A percentile compares a stretch with the other conserved stretches of the same genome.
Evolutionary conservation across 2,329 filamentous ascomycete genomes (phyloP).

Genomic region (Cladophialophora psammophila): DNA sequence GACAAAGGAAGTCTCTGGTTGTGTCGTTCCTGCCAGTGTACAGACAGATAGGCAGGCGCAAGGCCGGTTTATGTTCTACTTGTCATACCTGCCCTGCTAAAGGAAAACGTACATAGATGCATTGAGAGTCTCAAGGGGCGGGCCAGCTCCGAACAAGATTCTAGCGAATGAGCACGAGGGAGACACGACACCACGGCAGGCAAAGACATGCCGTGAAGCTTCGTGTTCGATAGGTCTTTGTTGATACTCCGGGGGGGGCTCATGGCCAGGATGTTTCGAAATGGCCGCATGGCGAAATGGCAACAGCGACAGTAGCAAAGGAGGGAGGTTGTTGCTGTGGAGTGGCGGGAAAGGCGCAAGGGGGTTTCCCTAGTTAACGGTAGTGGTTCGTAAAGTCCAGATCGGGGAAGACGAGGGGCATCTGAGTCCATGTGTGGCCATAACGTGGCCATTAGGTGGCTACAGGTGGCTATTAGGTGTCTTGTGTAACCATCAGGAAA

Average conservation of each 20-base stretch:
- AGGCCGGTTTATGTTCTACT: conserved; percentile 28
- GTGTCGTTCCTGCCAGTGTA: conserved; percentile 8
- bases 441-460: not conserved
- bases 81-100: conserved; percentile 30
- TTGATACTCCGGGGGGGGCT: not conserved
- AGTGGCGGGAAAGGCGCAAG: not conserved
- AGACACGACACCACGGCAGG: conserved; percentile 5
- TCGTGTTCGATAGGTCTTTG: not conserved
- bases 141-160: conserved; percentile 8
- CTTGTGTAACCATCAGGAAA: not conserved
- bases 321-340: not conserved
- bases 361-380: not conserved
- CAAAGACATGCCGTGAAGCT: conserved; percentile 2
- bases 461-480: not conserved
- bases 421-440: not conserved
- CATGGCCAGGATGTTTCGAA: not conserved
- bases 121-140: conserved; percentile 8
- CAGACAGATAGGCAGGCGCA: conserved; percentile 15
- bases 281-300: not conserved
- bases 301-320: not conserved
- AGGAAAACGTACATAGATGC: not conserved
- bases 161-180: conserved; percentile 10
- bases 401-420: conserved; percentile 25
- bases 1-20: not conserved
- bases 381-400: conserved; percentile 23